Percentiles rank a stretch among this genome's conserved stretches.
These are phyloP conservation scores for Taiozyma sp. DNA, from an alignment of 1,139 yeast species.

Conservation along the genomic window DNA sequence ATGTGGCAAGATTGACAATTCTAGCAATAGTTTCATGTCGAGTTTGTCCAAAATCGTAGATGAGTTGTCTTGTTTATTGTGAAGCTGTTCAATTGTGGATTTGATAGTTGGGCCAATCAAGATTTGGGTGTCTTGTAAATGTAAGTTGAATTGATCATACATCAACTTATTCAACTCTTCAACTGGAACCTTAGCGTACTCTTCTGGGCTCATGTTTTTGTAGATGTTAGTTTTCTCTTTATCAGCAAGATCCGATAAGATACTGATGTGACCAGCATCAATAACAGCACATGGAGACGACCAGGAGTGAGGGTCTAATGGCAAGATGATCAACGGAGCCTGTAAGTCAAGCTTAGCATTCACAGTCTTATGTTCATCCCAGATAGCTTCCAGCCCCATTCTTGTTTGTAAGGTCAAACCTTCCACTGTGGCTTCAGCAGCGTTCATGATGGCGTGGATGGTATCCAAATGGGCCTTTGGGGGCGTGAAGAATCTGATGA, in stretches of 20 bases:
- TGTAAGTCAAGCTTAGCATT: constrained; percentile 83
- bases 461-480: constrained; percentile 85
- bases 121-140: constrained; percentile 81
- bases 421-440: constrained; percentile 93
- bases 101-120: constrained; percentile 80
- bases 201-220: constrained; percentile 55
- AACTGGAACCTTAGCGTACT: constrained; percentile 73
- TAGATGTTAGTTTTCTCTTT: constrained; percentile 64
- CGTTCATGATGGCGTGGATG: constrained; percentile 85
- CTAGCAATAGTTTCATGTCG: constrained; percentile 66
- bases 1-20: constrained; percentile 78
- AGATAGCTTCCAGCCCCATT: constrained; percentile 86
- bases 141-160: constrained; percentile 83
- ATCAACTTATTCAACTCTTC: constrained; percentile 63
- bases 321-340: constrained; percentile 89
- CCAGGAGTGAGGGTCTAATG: constrained; percentile 74
- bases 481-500: constrained; percentile 74
- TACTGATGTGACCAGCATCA: constrained; percentile 94
- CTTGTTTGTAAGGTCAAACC: constrained; percentile 87
- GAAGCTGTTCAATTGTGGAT: constrained; percentile 68
- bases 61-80: constrained; percentile 36
- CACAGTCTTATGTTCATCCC: constrained; percentile 90
- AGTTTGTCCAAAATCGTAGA: constrained; percentile 63
- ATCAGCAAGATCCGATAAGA: constrained; percentile 76
- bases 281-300: constrained; percentile 85